Conservation (phyloP, 257 asterid genomes). For the Nicotiana knightiana region DNA sequence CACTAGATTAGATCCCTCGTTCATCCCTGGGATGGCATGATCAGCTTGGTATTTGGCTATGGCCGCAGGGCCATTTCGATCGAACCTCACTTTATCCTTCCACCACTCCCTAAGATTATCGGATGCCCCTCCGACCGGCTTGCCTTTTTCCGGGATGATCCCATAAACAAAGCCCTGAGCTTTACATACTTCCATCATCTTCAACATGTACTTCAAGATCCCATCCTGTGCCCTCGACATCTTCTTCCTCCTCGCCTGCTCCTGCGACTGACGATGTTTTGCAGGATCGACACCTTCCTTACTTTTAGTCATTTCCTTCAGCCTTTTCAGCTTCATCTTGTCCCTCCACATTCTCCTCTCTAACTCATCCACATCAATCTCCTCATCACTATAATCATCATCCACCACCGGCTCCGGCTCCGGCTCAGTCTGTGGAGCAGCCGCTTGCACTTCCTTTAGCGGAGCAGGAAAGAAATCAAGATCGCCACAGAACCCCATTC, state of each 20-base stretch:
- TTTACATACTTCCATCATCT: conserved; percentile 93
- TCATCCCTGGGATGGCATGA: conserved; percentile 35
- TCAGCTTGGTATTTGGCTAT: conserved; percentile 58
- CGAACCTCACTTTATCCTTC: conserved; percentile 85
- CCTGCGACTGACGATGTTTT: conserved; percentile 79
- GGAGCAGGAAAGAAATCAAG: conserved; percentile 65
- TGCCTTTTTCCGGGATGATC: conserved; percentile 89
- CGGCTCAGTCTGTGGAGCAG: conserved; percentile 27
- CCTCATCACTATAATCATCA: conserved; percentile 76
- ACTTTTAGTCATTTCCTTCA: conserved; percentile 60
- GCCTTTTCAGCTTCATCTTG: conserved; percentile 58
- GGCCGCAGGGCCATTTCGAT: conserved; percentile 84
- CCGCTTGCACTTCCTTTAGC: conserved; percentile 35
- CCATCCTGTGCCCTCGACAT: conserved; percentile 97
- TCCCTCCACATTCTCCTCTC: conserved; percentile 89
- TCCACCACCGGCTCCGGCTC: conserved; percentile 46
- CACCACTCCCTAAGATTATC: conserved; percentile 92
- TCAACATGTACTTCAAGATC: conserved; percentile 82
- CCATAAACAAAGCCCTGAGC: conserved; percentile 96
- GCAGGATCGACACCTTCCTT: conserved; percentile 50
- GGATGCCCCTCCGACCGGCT: conserved; percentile 86
- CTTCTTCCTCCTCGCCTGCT: conserved; percentile 91
- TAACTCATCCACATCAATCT: conserved; percentile 74
- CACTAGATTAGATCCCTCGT: conserved; percentile 27
- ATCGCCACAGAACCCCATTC: conserved; percentile 66